Evolutionary conservation across 805 yeast species (phyloP), one percentile per base, ranked within the genome.

Genomic region (Wickerhamomyces xylosicus): DNA sequence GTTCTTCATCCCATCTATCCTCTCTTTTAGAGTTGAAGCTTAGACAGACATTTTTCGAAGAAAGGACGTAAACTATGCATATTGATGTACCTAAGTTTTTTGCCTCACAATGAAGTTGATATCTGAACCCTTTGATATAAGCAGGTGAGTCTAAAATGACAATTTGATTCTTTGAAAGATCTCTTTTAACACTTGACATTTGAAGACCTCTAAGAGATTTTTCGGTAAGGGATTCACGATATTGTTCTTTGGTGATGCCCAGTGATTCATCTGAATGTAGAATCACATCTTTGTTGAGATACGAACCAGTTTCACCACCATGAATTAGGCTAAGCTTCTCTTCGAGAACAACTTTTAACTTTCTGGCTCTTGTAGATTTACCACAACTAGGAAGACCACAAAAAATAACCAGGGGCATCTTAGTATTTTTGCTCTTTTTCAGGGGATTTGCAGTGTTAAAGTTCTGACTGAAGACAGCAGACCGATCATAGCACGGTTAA

Each of bases 111-210:
- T 77, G 87, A 38, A 92, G 66, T 59, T 92, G 98, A 60, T 92
- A 92, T 43, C 98, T 67, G 57, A 89, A 87, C 0, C 98, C 98
- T 55, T 92, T 92, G 51, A 92, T 92, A 56, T 92, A 92, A 32
- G 85, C 78, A 50, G 87, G 66, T 2, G 92, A 74, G 57, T 92
- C 98, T 38, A 92, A 67, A 15, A 92, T 77, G 1, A 92, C 97
- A 21, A 92, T 69, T 17, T 74, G 78, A 22, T 71, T 64, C 31
- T 79, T 69, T 2, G 83, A 67, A 3, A 92, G 59, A 46, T 82
- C 85, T 47, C 97, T 69, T 52, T 86, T 85, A 15, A 90, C 92
- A 0, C 95, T 95, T 1, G 95, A 75, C 63, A 89, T 79, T 50
- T 89, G 95, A 20, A 74, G 70, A 0, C 95, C 94, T 37, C 97